Evolutionary conservation across 2,329 filamentous ascomycete genomes (phyloP).

Genomic region (Monilinia polystroma): DNA sequence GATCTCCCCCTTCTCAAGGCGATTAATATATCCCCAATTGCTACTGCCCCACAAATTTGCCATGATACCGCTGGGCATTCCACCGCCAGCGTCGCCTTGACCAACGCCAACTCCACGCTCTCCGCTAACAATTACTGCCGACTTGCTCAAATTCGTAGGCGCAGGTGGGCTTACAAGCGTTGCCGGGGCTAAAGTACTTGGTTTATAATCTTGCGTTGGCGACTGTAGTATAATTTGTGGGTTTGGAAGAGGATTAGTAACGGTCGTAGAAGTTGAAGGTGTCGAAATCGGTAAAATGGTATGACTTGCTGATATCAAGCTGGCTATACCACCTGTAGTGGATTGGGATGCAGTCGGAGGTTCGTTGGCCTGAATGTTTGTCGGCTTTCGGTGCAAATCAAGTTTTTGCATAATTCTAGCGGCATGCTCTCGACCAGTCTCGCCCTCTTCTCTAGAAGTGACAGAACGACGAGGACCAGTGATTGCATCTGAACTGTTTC

Average conservation of each 20-base stretch:
- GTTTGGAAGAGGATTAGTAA: slow-evolving; percentile 37
- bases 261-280: slow-evolving; percentile 42
- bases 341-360: slow-evolving; percentile 40
- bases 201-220: slow-evolving; percentile 45
- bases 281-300: slow-evolving; percentile 66
- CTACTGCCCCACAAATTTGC: slow-evolving; percentile 93
- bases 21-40: slow-evolving; percentile 72
- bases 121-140: slow-evolving; percentile 76
- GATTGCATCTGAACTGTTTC: slow-evolving; percentile 74
- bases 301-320: slow-evolving; percentile 82
- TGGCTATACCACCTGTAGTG: slow-evolving; percentile 67
- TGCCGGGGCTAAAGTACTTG: slow-evolving; percentile 71
- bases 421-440: slow-evolving; percentile 76
- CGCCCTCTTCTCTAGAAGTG: slow-evolving; percentile 65
- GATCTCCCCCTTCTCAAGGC: slow-evolving; percentile 55
- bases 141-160: slow-evolving; percentile 81
- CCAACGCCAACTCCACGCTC: slow-evolving; percentile 68
- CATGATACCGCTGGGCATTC: slow-evolving; percentile 80
- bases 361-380: slow-evolving; percentile 44
- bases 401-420: slow-evolving; percentile 90
- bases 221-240: slow-evolving; percentile 42
- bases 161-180: slow-evolving; percentile 83
- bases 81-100: slow-evolving; percentile 59
- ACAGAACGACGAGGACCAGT: slow-evolving; percentile 50
- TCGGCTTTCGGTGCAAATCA: slow-evolving; percentile 79